Evolutionary conservation across 129 eudicot species (phyloP).

Genomic region (Solidago caesia): DNA sequence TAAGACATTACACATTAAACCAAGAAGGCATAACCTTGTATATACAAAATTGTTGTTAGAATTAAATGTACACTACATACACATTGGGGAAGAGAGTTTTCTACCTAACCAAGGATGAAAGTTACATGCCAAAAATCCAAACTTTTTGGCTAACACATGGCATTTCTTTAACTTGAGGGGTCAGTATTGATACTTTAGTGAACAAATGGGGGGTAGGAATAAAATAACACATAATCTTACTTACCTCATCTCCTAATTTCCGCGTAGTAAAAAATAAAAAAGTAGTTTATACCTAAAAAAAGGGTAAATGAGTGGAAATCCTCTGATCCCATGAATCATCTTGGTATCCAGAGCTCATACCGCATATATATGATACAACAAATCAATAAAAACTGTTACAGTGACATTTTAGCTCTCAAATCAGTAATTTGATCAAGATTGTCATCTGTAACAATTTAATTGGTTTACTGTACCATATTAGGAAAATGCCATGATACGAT

Average conservation of each 20-base stretch:
- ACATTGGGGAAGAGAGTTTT: conserved; percentile 25
- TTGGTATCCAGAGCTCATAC: no score
- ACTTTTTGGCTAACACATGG: conserved; percentile 39
- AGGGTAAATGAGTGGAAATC: no score
- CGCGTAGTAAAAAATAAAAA: neutral
- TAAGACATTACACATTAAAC: conserved; percentile 24
- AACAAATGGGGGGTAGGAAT: conserved; percentile 27
- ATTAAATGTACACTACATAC: conserved; percentile 59
- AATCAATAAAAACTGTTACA: no score
- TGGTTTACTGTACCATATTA: neutral
- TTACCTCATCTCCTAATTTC: conserved; percentile 33
- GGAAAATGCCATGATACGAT: conserved; percentile 6
- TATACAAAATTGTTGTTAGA: conserved; percentile 57
- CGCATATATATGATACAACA: no score
- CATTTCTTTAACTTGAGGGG: conserved; percentile 37
- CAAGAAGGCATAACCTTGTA: conserved; percentile 21
- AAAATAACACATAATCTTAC: conserved; percentile 29
- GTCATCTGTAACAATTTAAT: no score
- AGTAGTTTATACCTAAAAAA: no score
- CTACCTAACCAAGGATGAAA: conserved; percentile 39
- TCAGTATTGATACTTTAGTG: conserved; percentile 40
- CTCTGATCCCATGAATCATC: no score
- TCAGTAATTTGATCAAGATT: conserved; percentile 5
- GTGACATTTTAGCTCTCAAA: neutral
- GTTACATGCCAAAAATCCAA: conserved; percentile 68